Percentiles rank a stretch among this genome's conserved stretches.
These are phyloP conservation scores for Fonsecaea monophora DNA, from an alignment of 2,329 filamentous ascomycete genomes.

Conservation along the genomic window DNA sequence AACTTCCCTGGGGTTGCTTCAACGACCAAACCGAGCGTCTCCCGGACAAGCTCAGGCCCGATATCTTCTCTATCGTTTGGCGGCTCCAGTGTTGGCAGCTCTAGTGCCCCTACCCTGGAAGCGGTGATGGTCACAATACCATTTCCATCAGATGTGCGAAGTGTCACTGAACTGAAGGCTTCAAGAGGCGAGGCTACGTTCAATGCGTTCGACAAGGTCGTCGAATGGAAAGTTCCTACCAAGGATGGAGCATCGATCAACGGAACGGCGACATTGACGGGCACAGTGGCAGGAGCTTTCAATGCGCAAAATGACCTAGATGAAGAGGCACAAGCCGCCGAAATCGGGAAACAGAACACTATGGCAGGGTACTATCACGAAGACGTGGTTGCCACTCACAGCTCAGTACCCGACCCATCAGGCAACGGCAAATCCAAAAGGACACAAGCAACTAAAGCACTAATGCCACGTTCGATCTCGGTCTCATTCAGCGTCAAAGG, in stretches of 20 bases:
- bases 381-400: conserved; percentile 45
- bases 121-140: conserved; percentile 80
- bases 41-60: conserved; percentile 55
- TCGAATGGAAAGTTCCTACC: conserved; percentile 83
- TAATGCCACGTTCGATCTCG: conserved; percentile 80
- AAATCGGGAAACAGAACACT: conserved; percentile 45
- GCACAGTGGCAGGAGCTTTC: conserved; percentile 75
- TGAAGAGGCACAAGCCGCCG: conserved; percentile 40
- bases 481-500: conserved; percentile 70
- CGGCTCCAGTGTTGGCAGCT: conserved; percentile 58
- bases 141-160: conserved; percentile 78
- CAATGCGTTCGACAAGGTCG: conserved; percentile 70
- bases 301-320: conserved; percentile 49
- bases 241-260: conserved; percentile 75
- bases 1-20: conserved; percentile 61
- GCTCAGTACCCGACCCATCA: conserved; percentile 36
- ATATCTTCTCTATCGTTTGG: conserved; percentile 57
- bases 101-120: conserved; percentile 70
- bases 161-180: conserved; percentile 80
- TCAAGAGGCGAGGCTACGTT: conserved; percentile 84
- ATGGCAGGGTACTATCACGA: conserved; percentile 56
- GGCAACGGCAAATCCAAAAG: conserved; percentile 36
- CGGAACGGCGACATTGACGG: conserved; percentile 75
- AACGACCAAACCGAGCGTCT: conserved; percentile 32
- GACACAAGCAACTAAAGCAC: conserved; percentile 66